phyloP scores from a whole-genome alignment of 2,329 filamentous ascomycete species.

The Rutstroemia sp. region DNA sequence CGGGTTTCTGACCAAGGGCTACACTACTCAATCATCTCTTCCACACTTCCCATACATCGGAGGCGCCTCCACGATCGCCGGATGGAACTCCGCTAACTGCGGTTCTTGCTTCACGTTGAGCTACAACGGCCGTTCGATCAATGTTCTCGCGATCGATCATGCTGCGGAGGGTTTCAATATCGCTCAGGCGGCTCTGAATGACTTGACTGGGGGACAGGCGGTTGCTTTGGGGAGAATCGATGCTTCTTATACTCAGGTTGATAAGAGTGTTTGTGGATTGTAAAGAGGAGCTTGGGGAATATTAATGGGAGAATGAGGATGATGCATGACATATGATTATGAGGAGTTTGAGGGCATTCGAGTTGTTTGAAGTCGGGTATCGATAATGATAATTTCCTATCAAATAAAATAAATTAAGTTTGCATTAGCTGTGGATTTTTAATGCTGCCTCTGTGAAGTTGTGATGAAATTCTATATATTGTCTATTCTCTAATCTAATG shows the following conservation, averaged over 20 bases:
- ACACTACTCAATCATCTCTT: slow-evolving; percentile 46
- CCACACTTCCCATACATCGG: slow-evolving; percentile 48
- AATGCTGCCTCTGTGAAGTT: too few relatives aligned
- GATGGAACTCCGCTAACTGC: slow-evolving; percentile 49
- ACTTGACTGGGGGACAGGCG: slow-evolving; percentile 45
- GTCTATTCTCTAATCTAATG: not conserved
- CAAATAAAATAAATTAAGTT: too few relatives aligned
- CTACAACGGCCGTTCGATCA: slow-evolving; percentile 44
- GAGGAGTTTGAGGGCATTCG: too few relatives aligned
- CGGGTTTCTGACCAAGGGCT: slow-evolving; percentile 51
- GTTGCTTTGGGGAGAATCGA: slow-evolving; percentile 44
- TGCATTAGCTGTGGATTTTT: too few relatives aligned
- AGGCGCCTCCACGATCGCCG: slow-evolving; percentile 42
- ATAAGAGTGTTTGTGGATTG: slow-evolving; percentile 37
- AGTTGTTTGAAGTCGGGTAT: too few relatives aligned
- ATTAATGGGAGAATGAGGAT: not conserved
- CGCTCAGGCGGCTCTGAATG: slow-evolving; percentile 47
- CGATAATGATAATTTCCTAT: too few relatives aligned
- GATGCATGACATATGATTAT: not conserved
- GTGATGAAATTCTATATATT: not conserved
- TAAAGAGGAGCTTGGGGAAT: not conserved
- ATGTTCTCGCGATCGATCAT: slow-evolving; percentile 50
- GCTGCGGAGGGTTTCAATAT: slow-evolving; percentile 47
- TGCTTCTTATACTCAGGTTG: slow-evolving; percentile 40
- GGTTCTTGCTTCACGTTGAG: slow-evolving; percentile 51